phyloP scores from a whole-genome alignment of 2,329 filamentous ascomycete genomes.

The Graphilbum sp. region DNA sequence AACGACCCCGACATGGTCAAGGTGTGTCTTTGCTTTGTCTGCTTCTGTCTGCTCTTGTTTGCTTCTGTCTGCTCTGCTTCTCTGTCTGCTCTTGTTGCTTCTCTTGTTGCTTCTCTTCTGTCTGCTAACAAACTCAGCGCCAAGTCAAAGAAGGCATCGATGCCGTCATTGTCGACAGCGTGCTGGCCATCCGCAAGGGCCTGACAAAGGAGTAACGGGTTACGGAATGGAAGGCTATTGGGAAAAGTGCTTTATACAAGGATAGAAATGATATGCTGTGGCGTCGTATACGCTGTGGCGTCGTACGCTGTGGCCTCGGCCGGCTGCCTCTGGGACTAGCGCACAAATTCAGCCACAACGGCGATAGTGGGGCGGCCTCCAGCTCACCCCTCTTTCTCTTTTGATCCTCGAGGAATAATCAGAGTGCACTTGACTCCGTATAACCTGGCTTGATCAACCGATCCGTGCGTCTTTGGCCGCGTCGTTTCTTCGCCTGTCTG shows the following conservation, averaged over 20 bases:
- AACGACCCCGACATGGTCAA: slow-evolving; percentile 77
- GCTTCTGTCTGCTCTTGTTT: background rate
- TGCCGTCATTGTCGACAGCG: slow-evolving; percentile 91
- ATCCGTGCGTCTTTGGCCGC: background rate
- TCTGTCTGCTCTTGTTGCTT: background rate
- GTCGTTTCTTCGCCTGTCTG: background rate
- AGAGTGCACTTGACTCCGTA: too few relatives aligned
- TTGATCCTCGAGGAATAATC: too few relatives aligned
- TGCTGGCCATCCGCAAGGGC: slow-evolving; percentile 82
- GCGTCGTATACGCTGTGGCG: too few relatives aligned
- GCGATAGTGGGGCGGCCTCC: too few relatives aligned
- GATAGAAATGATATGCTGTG: background rate
- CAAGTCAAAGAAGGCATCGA: slow-evolving; percentile 95
- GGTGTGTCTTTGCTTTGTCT: slow-evolving; percentile 31
- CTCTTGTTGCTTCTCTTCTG: too few relatives aligned
- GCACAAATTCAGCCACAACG: too few relatives aligned
- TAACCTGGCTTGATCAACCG: too few relatives aligned
- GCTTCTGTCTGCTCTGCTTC: background rate
- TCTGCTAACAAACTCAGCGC: slow-evolving; percentile 28
- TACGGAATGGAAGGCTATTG: slow-evolving; percentile 1
- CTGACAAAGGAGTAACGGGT: slow-evolving; percentile 40
- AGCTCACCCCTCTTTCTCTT: too few relatives aligned
- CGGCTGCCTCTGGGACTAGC: too few relatives aligned
- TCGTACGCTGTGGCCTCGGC: too few relatives aligned
- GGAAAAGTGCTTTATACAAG: background rate